These are phyloP conservation scores for Globisporangium middletonii DNA, from an alignment of 352 stramenopile genomes.

Conservation along the genomic window DNA sequence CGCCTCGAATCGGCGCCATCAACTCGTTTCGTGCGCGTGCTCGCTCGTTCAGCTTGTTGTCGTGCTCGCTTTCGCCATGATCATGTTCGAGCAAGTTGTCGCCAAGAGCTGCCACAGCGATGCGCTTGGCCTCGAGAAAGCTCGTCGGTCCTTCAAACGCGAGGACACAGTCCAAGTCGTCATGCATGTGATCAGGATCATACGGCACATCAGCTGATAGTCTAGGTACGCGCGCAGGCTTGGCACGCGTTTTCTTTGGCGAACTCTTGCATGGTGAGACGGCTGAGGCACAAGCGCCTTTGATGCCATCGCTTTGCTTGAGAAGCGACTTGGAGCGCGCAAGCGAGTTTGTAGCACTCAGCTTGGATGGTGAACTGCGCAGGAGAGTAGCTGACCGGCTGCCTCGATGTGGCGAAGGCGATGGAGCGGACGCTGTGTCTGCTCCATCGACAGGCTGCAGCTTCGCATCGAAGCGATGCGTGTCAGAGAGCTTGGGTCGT, in stretches of 20 bases:
- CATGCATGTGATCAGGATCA: background rate
- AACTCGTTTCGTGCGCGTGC: background rate
- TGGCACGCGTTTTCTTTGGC: conserved; percentile 6
- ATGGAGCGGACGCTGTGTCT: background rate
- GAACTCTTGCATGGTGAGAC: background rate
- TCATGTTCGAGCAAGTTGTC: background rate
- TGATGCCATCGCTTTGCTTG: conserved; percentile 1
- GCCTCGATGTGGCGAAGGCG: background rate
- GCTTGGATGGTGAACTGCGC: conserved; percentile 1
- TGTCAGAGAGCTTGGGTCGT: background rate
- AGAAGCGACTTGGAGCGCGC: background rate
- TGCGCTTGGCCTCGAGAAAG: conserved; percentile 33
- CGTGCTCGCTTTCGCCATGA: background rate
- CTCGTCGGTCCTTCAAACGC: conserved; percentile 30
- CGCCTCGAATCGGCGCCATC: background rate
- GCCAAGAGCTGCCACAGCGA: conserved; percentile 16
- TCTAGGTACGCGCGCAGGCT: background rate
- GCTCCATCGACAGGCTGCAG: background rate
- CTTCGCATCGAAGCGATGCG: background rate
- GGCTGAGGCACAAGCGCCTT: background rate
- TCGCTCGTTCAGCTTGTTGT: conserved; percentile 7
- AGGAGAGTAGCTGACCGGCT: conserved; percentile 6
- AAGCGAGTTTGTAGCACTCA: background rate
- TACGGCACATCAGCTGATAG: background rate
- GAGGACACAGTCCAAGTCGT: conserved; percentile 2